Base-by-base conservation (phyloP, 306 rosid genomes). In the Bauhinia variegata region DNA sequence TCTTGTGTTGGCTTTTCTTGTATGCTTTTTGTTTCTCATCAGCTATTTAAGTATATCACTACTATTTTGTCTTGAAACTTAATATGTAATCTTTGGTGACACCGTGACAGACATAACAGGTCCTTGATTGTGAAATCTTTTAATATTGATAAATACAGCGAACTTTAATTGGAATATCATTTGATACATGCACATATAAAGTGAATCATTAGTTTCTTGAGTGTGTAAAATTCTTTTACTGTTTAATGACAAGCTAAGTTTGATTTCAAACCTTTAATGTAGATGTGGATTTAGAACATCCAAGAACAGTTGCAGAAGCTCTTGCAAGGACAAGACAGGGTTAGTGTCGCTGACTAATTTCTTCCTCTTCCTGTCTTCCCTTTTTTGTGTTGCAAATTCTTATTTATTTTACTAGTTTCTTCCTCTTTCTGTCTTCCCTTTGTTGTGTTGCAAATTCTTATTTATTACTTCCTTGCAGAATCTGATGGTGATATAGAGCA, bases 241-340 rank as follows among this genome's bases (percentile, higher is more conserved):
- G 7, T 51, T 43, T 8, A 71, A 58, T 32, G 42, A 55, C 77
- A 70, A 59, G 56, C 76, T 79, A 54, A 80, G 65, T 67, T 33
- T 55, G 70, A 38, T 70, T 74, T 75, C 14, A 70, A 57, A 77
- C 80, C 68, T 23, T 76, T 70, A 76, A 75, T 82, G 82, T 84
- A 93, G 99, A 93, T 79, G 78, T 74, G 56, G 97, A 90, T 61
- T 74, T 73, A 86, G 95, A 88, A 64, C 86, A 85, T 56, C 97
- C 88, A 70, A 78, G 72, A 83, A 63, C 78, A 15, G 86, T 82
- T 34, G 99, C 90, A 37, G 95, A 86, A 68, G 82, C 86, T 71
- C 91, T 93, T 76, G 81, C 84, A 41, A 81, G 61, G 55, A 80
- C 96, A 73, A 83, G 88, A 78, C 84, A 65, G 38, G 96, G 93